Evolutionary conservation across 179 eudicot genomes (phyloP), one percentile per base, ranked within the genome.

Genomic region (Silene noctiflora): DNA sequence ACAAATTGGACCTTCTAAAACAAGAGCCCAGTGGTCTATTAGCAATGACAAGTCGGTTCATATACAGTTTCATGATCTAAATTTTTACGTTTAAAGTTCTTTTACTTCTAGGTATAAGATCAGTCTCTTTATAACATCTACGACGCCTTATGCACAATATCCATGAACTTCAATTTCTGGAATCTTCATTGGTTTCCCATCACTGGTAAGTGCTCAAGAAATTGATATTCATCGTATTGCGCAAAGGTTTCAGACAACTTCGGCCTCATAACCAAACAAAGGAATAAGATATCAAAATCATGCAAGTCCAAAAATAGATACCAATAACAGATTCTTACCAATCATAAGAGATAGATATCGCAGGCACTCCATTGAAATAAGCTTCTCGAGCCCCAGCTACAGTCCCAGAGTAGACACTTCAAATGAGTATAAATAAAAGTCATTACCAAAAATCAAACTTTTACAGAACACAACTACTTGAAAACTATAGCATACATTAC

Each of bases 361-460:
- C 71, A 75, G 97, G 97, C 74, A 95, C 65, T 27, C 86, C 88
- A 46, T 84, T 71, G 69, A 95, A 87, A 74, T 86, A 95, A 48
- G 97, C 97, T 83, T 95, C 96, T 46, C 99, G 91, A 78, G 99
- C 99, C 68, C 99, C 99, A 71, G 93, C 99, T 1, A 95, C 99
- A 31, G 99, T 95, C 75, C 98, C 98, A 51, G 98, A 93, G 84
- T 87, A 91, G 76, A 93, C 89, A 80, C 98, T 91, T 89, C 20
- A 44, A 56, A 31, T 48, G 24, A 73, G 51, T 59, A 69, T 46
- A 55, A 60, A 51, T 27, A 69, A 58, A 69, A 53, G 73, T 20
- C 71, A 60, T 73, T 39, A 24, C 22, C n/a, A 39, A 13, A 62
- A 64, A 64, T 3, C 42, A 29, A 64, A 31, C 39, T 29, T 51